Base-by-base conservation (phyloP, 768 basidiomycete species). In the Podaxis rugospora region DNA sequence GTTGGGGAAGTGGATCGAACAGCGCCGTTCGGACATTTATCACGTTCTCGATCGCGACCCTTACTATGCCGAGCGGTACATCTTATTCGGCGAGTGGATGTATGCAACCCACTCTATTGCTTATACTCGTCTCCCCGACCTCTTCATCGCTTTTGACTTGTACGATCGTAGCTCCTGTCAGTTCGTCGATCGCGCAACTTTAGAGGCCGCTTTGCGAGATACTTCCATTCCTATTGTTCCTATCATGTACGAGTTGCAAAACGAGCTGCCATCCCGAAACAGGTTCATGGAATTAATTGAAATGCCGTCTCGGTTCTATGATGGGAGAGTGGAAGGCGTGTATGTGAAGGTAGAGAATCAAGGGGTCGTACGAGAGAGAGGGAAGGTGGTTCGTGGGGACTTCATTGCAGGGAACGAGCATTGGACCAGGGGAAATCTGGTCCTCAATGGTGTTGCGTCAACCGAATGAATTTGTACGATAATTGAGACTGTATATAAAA, bases 71-170 rank as follows among this genome's bases (percentile, higher is more conserved):
- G 80, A 85, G 67, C 77, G 86, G 1, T 87, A 79, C 63, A 78
- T 86, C 28, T 72, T 87, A 5, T 87, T 78, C 63, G 86, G 86
- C 35, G 86, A 88, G 69, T 87, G 86, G 84, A 73, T 85, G 66
- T 81, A 74, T 42, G 83, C 82, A 35, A 85, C 82, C 13, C 85
- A 87, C 68, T 85, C 84, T 4, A 84, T 87, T 53, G 68, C 80
- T 3, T 87, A 87, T 69, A 76, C 78, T 6, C 66, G 68, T 16
- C 80, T 88, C 9, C 82, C 84, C 1, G 80, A 81, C 64, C 75
- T 72, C 44, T 86, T 88, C 70, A 67, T 87, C 57, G 85, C 83
- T 1, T 87, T 82, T 66, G 85, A 86, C 64, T 57, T 86, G 39
- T 86, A 80, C 66, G 86, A 87, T 66, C 78, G 86, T 47, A 73